A percentile compares a stretch with the other conserved stretches of the same genome.
Evolutionary conservation across 2,329 filamentous ascomycete species (phyloP).

Genomic region (Pseudogymnoascus sp.): DNA sequence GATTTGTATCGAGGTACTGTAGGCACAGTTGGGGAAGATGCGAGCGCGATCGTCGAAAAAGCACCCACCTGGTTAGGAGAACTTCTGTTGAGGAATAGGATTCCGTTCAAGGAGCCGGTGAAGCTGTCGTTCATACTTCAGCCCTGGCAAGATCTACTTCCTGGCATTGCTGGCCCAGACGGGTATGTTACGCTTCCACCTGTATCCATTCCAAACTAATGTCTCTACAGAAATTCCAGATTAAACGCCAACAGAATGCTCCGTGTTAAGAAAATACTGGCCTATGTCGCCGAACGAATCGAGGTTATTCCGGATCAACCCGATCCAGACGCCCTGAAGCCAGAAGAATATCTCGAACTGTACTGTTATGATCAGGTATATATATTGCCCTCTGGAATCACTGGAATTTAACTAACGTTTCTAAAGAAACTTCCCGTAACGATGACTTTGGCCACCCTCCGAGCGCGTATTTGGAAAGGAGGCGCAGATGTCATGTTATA

Average conservation of each 20-base stretch:
- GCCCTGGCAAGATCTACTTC: constrained; percentile 67
- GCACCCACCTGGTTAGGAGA: constrained; percentile 91
- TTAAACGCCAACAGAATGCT: constrained; percentile 97
- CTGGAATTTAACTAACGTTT: constrained; percentile 1
- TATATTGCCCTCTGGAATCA: constrained; percentile 25
- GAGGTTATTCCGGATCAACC: constrained; percentile 57
- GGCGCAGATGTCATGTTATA: constrained; percentile 86
- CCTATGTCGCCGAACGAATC: constrained; percentile 86
- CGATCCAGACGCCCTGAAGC: constrained; percentile 54
- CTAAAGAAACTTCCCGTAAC: constrained; percentile 53
- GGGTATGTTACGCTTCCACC: constrained; percentile 37
- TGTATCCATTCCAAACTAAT: neutral
- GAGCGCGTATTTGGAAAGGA: constrained; percentile 88
- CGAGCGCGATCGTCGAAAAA: constrained; percentile 74
- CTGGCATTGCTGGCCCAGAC: constrained; percentile 64
- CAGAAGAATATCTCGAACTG: constrained; percentile 89
- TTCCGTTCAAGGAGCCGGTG: constrained; percentile 80
- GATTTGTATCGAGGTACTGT: constrained; percentile 91
- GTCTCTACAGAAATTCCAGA: constrained; percentile 59
- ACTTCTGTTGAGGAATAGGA: constrained; percentile 70
- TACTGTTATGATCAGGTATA: constrained; percentile 86
- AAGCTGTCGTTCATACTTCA: constrained; percentile 94
- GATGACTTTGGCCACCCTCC: constrained; percentile 90
- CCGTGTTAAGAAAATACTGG: constrained; percentile 85
- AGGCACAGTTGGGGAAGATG: constrained; percentile 64